Conservation (phyloP, 805 yeast species). For the Candida corydali region DNA sequence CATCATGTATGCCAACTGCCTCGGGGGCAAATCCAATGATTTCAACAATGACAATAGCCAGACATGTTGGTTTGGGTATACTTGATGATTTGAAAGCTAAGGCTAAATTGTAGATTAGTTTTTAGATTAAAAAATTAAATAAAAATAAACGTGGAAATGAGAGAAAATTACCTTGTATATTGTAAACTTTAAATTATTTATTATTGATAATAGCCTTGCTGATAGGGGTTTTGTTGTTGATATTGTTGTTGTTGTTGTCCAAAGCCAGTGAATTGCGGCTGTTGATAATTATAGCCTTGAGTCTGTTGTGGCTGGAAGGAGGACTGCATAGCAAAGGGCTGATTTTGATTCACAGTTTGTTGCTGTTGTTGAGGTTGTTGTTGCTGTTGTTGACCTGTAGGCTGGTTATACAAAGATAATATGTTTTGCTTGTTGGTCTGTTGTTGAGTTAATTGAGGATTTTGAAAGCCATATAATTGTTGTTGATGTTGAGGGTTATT, state of each 20-base stretch:
- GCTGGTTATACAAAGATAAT: constrained; percentile 40
- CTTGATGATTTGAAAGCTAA: constrained; percentile 26
- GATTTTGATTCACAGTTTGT: constrained; percentile 11
- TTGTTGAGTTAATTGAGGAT: constrained; percentile 32
- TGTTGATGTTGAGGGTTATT: constrained; percentile 42
- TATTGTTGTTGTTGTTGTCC: constrained; percentile 9
- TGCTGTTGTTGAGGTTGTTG: constrained; percentile 13
- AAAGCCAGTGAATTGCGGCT: constrained; percentile 8
- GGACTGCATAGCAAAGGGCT: constrained; percentile 4
- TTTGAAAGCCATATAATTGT: constrained; percentile 29
- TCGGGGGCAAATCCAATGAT: constrained; percentile 56
- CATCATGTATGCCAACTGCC: constrained; percentile 48
- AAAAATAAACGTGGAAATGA: not conserved
- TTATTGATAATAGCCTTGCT: constrained; percentile 9
- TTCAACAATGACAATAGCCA: constrained; percentile 43
- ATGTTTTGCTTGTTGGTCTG: constrained; percentile 37
- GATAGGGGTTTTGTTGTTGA: constrained; percentile 8
- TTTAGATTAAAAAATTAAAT: no score
- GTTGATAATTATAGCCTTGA: constrained; percentile 9
- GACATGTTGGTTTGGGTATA: constrained; percentile 37
- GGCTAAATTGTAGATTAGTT: constrained; percentile 19
- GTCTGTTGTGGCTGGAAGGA: constrained; percentile 11
- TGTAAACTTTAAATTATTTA: no score
- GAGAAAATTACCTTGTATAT: not conserved
- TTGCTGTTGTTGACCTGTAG: constrained; percentile 16